Evolutionary conservation across 1,139 yeast species (phyloP).

Genomic region (Suhomyces terraborum): DNA sequence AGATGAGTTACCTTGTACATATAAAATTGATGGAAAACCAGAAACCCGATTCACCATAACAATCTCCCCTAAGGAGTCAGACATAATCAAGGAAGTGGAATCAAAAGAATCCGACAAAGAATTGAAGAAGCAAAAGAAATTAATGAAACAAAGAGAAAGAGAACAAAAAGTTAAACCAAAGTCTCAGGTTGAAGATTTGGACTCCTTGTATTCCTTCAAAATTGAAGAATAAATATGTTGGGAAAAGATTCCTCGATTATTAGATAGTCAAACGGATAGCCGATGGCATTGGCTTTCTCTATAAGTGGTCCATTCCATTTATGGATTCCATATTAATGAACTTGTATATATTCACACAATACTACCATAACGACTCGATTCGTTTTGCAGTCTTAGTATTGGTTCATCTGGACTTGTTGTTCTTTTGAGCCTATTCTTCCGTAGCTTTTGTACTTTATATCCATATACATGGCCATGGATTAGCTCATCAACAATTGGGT

Average conservation of each 20-base stretch:
- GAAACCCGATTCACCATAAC: conserved; percentile 22
- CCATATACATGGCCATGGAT: conserved; percentile 47
- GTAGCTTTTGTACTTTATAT: conserved; percentile 42
- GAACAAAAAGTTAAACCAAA: conserved; percentile 15
- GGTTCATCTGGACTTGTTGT: conserved; percentile 9
- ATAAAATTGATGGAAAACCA: conserved; percentile 34
- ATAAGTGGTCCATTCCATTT: neutral
- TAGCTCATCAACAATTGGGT: conserved; percentile 50
- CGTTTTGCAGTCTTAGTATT: conserved; percentile 14
- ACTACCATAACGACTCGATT: conserved; percentile 28
- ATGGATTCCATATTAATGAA: conserved; percentile 1
- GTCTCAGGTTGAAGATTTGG: conserved; percentile 38
- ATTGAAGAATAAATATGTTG: conserved; percentile 33
- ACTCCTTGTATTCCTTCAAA: conserved; percentile 44
- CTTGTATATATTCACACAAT: conserved; percentile 20
- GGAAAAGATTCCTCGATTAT: neutral
- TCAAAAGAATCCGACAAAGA: conserved; percentile 21
- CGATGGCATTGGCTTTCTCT: too few species aligned
- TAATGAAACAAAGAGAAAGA: conserved; percentile 19
- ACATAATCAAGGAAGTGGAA: conserved; percentile 7
- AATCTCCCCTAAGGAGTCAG: conserved; percentile 18
- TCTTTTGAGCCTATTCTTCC: conserved; percentile 25
- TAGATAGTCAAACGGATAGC: neutral
- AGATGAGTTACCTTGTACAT: conserved; percentile 33
- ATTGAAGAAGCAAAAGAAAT: conserved; percentile 20